Percentiles rank a stretch among this genome's conserved stretches.
Conservation (phyloP, 176 grass and related monocot genomes). For the Phragmites australis region DNA sequence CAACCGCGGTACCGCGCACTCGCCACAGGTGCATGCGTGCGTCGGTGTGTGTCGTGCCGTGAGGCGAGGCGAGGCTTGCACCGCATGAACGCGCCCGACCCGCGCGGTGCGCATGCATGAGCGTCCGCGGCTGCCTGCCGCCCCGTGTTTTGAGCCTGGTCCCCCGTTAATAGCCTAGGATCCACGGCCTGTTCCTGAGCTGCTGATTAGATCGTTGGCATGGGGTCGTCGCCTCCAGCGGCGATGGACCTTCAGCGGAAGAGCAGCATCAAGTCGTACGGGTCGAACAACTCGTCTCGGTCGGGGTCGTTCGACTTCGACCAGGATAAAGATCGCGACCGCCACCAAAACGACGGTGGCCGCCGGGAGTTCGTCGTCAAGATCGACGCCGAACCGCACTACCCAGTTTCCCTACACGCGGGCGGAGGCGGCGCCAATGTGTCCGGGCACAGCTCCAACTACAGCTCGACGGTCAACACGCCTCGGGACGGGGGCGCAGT, state of each 20-base stretch:
- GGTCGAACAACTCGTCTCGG: constrained; percentile 31
- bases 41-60: not conserved
- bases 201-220: not conserved
- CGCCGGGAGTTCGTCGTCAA: constrained; percentile 82
- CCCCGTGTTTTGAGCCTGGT: not conserved
- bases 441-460: not conserved
- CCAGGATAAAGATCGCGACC: constrained; percentile 39
- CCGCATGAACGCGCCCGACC: not conserved
- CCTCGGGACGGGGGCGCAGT: not conserved
- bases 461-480: constrained; percentile 17
- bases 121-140: not conserved
- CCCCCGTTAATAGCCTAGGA: constrained; percentile 19
- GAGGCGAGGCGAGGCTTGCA: not conserved
- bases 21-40: constrained; percentile 20
- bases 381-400: constrained; percentile 53
- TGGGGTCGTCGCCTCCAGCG: not conserved
- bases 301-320: constrained; percentile 56
- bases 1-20: not conserved
- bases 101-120: constrained; percentile 20
- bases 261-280: constrained; percentile 33
- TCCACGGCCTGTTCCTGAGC: not conserved
- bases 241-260: constrained; percentile 45
- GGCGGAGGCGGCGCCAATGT: not conserved
- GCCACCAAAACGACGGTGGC: not conserved
- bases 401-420: constrained; percentile 12